Evolutionary conservation across 345 rosid genomes (phyloP).

Genomic region (Alliaria petiolata): DNA sequence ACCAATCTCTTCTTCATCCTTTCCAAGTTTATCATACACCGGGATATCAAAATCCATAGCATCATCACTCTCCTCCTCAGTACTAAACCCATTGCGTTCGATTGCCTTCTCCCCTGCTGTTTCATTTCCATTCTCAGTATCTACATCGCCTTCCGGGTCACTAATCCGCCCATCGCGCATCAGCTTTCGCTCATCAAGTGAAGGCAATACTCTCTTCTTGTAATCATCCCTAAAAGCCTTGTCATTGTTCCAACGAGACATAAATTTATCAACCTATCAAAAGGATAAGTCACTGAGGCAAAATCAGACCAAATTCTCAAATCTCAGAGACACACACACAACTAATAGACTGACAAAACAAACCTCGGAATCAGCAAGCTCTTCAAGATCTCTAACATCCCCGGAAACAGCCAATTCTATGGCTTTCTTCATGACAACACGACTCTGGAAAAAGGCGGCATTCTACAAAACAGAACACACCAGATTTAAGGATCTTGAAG

Average conservation of each 20-base stretch:
- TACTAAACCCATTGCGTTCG: slow-evolving; percentile 31
- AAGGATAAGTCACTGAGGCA: not conserved
- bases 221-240: slow-evolving; percentile 81
- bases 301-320: slow-evolving; percentile 18
- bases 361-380: slow-evolving; percentile 51
- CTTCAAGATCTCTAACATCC: slow-evolving; percentile 51
- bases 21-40: slow-evolving; percentile 27
- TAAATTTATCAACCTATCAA: slow-evolving; percentile 69
- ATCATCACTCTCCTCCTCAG: slow-evolving; percentile 35
- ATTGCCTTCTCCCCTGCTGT: slow-evolving; percentile 8
- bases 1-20: slow-evolving; percentile 46
- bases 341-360: slow-evolving; percentile 14
- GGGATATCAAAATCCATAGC: no score
- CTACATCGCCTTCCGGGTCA: slow-evolving; percentile 52
- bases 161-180: slow-evolving; percentile 45
- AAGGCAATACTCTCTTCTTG: slow-evolving; percentile 58
- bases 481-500: not conserved
- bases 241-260: slow-evolving; percentile 59
- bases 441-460: slow-evolving; percentile 42
- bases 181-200: slow-evolving; percentile 43
- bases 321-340: slow-evolving; percentile 8
- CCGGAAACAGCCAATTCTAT: slow-evolving; percentile 48
- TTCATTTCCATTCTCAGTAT: slow-evolving; percentile 44
- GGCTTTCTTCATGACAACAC: slow-evolving; percentile 43
- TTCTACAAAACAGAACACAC: slow-evolving; percentile 43